A percentile compares a stretch with the other conserved stretches of the same genome.
These are phyloP conservation scores for Dipodascus geniculatus DNA, from an alignment of 805 yeast genomes.

Conservation along the genomic window DNA sequence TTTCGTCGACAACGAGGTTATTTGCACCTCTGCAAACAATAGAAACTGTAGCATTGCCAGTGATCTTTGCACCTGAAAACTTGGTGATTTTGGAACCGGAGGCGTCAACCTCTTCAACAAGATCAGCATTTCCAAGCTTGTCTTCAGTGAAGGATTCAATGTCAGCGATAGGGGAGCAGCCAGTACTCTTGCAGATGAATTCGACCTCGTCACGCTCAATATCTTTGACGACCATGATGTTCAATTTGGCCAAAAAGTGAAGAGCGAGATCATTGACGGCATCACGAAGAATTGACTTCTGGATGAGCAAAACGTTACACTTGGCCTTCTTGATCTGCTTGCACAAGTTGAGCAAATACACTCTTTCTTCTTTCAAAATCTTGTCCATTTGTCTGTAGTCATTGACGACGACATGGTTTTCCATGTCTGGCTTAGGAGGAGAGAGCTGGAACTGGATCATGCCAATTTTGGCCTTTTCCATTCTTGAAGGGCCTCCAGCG, in stretches of 20 bases:
- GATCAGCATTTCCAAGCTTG: slow-evolving; percentile 82
- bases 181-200: slow-evolving; percentile 71
- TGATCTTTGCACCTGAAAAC: slow-evolving; percentile 35
- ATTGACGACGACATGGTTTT: slow-evolving; percentile 91
- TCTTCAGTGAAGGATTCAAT: slow-evolving; percentile 88
- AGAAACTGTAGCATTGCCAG: slow-evolving; percentile 51
- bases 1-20: slow-evolving; percentile 78
- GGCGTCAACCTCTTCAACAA: slow-evolving; percentile 82
- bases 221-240: slow-evolving; percentile 89
- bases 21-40: slow-evolving; percentile 94
- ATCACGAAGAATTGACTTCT: slow-evolving; percentile 86
- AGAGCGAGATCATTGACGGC: slow-evolving; percentile 91
- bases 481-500: slow-evolving; percentile 92
- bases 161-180: slow-evolving; percentile 95
- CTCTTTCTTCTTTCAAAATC: slow-evolving; percentile 94
- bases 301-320: slow-evolving; percentile 84
- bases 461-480: slow-evolving; percentile 88
- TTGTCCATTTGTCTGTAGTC: slow-evolving; percentile 99
- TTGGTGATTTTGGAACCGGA: slow-evolving; percentile 84
- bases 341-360: slow-evolving; percentile 86
- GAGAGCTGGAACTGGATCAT: slow-evolving; percentile 88
- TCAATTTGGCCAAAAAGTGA: slow-evolving; percentile 86
- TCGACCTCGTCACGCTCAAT: slow-evolving; percentile 95
- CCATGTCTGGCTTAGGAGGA: slow-evolving; percentile 97
- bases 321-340: slow-evolving; percentile 94